Percentiles rank a stretch among this genome's conserved stretches.
Evolutionary conservation across 2,329 filamentous ascomycete species (phyloP).

Genomic region (Beauveria varroae): DNA sequence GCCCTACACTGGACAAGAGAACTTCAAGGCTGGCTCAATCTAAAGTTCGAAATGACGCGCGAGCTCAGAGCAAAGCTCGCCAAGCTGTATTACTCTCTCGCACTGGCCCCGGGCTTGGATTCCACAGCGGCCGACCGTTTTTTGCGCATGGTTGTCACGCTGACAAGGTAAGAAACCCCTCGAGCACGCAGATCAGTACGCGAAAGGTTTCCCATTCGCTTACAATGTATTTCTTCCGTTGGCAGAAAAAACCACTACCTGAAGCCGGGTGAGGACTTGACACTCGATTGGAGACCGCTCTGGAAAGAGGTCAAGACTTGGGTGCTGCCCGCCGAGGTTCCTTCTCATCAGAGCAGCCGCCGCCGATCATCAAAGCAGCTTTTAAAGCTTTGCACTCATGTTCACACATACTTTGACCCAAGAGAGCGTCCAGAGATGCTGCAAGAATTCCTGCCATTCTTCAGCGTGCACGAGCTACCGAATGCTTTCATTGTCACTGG

Average conservation of each 20-base stretch:
- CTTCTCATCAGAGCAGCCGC: slow-evolving; percentile 51
- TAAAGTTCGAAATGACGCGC: slow-evolving; percentile 94
- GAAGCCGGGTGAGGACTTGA: slow-evolving; percentile 80
- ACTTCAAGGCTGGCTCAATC: slow-evolving; percentile 85
- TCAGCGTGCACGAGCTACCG: slow-evolving; percentile 87
- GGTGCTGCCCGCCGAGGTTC: slow-evolving; percentile 77
- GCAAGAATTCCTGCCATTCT: slow-evolving; percentile 75
- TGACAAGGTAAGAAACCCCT: slow-evolving; percentile 71
- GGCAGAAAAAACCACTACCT: slow-evolving; percentile 83
- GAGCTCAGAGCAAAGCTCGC: slow-evolving; percentile 77
- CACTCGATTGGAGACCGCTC: slow-evolving; percentile 85
- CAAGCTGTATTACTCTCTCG: slow-evolving; percentile 88
- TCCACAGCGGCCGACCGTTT: slow-evolving; percentile 78
- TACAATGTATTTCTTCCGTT: neutral
- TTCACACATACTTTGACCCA: slow-evolving; percentile 88
- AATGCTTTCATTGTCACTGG: slow-evolving; percentile 91
- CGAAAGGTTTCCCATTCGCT: too few relatives aligned
- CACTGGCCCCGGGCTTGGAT: slow-evolving; percentile 84
- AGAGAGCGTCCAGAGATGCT: slow-evolving; percentile 74
- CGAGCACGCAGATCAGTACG: neutral
- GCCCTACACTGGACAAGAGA: slow-evolving; percentile 96
- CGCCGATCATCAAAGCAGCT: slow-evolving; percentile 56
- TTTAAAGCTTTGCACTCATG: slow-evolving; percentile 83
- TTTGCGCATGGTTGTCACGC: slow-evolving; percentile 88
- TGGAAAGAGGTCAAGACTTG: slow-evolving; percentile 90